These are phyloP conservation scores for Vicia sativa DNA, from an alignment of 306 rosid species.

Conservation along the genomic window DNA sequence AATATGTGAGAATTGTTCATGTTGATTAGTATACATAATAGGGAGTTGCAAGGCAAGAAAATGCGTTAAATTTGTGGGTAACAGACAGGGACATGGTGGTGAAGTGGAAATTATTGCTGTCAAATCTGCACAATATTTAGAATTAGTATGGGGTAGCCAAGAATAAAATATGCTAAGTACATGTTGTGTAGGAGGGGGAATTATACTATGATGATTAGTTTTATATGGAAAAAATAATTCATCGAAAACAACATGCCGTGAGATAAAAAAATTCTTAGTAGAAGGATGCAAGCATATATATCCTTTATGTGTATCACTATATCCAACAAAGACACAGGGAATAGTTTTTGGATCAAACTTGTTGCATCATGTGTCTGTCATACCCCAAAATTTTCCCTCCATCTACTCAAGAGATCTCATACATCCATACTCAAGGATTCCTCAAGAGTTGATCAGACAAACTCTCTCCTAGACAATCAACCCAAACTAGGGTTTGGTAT, in stretches of 20 bases:
- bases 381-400: too few species aligned
- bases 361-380: neutral
- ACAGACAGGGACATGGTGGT: neutral
- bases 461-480: too few species aligned
- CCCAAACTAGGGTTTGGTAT: too few species aligned
- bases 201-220: neutral
- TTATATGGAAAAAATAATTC: conserved; percentile 6
- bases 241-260: neutral
- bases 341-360: conserved; percentile 26
- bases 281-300: conserved; percentile 5
- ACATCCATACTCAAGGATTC: too few species aligned
- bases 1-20: neutral
- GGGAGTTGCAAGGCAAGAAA: neutral
- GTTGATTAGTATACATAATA: neutral
- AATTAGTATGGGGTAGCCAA: neutral
- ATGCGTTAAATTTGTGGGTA: neutral
- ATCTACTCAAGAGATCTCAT: too few species aligned
- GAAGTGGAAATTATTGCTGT: neutral
- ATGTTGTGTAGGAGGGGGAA: neutral
- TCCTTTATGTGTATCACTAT: conserved; percentile 6
- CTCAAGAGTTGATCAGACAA: too few species aligned
- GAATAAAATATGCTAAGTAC: conserved; percentile 23
- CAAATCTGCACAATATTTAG: neutral
- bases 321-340: neutral
- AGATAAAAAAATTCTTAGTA: neutral